Base-by-base conservation (phyloP, 2,329 filamentous ascomycete genomes). In the Mycosphaerella sp. region DNA sequence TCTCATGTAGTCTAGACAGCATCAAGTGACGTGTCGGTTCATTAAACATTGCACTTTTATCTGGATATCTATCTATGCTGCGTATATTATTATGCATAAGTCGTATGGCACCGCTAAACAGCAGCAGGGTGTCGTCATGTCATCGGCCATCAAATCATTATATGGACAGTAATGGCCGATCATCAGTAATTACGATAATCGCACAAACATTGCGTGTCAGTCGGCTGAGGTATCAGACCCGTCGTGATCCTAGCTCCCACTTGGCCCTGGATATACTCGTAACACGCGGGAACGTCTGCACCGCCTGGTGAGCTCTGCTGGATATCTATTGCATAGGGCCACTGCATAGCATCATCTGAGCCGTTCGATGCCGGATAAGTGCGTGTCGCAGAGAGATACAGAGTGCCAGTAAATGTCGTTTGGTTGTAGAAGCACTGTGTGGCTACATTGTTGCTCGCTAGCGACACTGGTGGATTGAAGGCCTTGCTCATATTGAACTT, bases 291-390 rank as follows among this genome's bases (percentile, higher is more conserved):
- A 2, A 78, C 72, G 6, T 74, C 74, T 2, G 69, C 38, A 2
- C 76, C 78, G 8, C 76, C 74, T 1, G 63, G 67, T 6, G 26
- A 26, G 58, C 79, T 77, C 29, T 72, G 66, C 67, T 84, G 78
- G 39, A 85, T 70, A 47, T 80, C 76, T 1, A 83, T 76, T 14
- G 80, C 77, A 53, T 76, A 83, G 0, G 81, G 80, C 82, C 82
- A 86, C 1, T 69, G 61, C 7, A 52, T 32, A 32, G 52, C 53
- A 5, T 47, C 26, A 7, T 45, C 40, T 48, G 36, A 63, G 44
- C 39, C 55, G 12, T 55, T 29, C 48, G 40, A 42, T 10, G 38
- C 46, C 7, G 64, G 59, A 41, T 58, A 65, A 9, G 48, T 44
- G 56, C 54, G 54, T 2, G 55, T 32, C 56, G 38, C 41, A 57